phyloP scores from a whole-genome alignment of 805 yeast species.

The Cyberlindnera meyerae region DNA sequence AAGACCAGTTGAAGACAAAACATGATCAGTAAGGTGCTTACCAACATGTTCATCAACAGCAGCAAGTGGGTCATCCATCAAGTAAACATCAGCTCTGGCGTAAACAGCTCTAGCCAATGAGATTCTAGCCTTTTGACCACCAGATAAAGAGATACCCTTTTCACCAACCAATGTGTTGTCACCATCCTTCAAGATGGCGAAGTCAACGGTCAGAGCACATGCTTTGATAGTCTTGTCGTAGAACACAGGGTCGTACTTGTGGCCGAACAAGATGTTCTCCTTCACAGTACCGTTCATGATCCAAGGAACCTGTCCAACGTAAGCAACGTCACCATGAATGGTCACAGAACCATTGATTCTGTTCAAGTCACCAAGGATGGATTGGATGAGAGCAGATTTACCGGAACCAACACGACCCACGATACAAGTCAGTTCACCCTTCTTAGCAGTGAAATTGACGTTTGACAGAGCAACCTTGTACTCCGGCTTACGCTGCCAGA shows the following conservation, averaged over 20 bases:
- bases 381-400: slow-evolving; percentile 75
- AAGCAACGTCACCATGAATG: slow-evolving; percentile 76
- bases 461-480: slow-evolving; percentile 63
- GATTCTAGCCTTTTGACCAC: slow-evolving; percentile 96
- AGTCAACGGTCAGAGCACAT: slow-evolving; percentile 80
- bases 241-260: slow-evolving; percentile 72
- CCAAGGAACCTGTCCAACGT: slow-evolving; percentile 95
- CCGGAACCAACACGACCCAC: slow-evolving; percentile 92
- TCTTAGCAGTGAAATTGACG: slow-evolving; percentile 57
- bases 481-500: slow-evolving; percentile 71
- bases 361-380: slow-evolving; percentile 77
- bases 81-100: slow-evolving; percentile 85
- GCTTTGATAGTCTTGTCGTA: slow-evolving; percentile 79
- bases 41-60: slow-evolving; percentile 99
- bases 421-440: slow-evolving; percentile 78
- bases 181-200: slow-evolving; percentile 78
- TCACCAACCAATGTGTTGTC: slow-evolving; percentile 94
- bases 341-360: slow-evolving; percentile 68
- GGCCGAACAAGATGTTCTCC: slow-evolving; percentile 90
- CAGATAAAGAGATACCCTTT: slow-evolving; percentile 92
- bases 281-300: slow-evolving; percentile 91
- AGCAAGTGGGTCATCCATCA: slow-evolving; percentile 87
- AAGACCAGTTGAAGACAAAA: slow-evolving; percentile 76
- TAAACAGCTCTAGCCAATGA: slow-evolving; percentile 95
- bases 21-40: slow-evolving; percentile 74